phyloP scores from a whole-genome alignment of 352 stramenopile genomes.

The Phytophthora sojae region DNA sequence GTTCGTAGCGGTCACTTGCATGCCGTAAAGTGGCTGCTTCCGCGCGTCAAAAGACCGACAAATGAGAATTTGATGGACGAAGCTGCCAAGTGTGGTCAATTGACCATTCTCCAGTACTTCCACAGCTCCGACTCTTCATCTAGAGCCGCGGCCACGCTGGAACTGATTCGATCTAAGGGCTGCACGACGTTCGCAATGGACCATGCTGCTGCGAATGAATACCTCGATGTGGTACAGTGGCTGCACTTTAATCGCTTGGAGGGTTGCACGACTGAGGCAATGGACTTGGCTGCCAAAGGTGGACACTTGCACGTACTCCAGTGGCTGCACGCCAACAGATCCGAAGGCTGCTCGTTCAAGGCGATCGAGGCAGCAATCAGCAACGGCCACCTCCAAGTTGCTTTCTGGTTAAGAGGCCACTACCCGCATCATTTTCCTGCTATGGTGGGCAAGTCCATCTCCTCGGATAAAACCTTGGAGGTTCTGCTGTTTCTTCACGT shows the following conservation, averaged over 20 bases:
- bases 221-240: neutral
- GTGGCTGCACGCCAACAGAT: neutral
- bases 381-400: neutral
- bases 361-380: neutral
- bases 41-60: neutral
- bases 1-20: neutral
- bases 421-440: slow-evolving; percentile 1
- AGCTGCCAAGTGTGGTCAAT: neutral
- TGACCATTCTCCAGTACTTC: neutral
- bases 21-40: neutral
- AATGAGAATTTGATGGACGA: neutral
- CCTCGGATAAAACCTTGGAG: neutral
- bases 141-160: neutral
- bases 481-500: neutral
- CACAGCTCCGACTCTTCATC: neutral
- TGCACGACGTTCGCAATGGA: neutral
- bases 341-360: neutral
- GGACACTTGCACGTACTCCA: neutral
- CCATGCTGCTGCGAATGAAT: neutral
- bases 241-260: slow-evolving; percentile 1
- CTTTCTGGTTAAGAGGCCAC: neutral
- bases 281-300: neutral
- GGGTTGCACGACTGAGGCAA: neutral
- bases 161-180: neutral
- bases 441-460: neutral